These are phyloP conservation scores for Phytophthora litchii DNA, from an alignment of 352 stramenopile genomes.

Conservation along the genomic window DNA sequence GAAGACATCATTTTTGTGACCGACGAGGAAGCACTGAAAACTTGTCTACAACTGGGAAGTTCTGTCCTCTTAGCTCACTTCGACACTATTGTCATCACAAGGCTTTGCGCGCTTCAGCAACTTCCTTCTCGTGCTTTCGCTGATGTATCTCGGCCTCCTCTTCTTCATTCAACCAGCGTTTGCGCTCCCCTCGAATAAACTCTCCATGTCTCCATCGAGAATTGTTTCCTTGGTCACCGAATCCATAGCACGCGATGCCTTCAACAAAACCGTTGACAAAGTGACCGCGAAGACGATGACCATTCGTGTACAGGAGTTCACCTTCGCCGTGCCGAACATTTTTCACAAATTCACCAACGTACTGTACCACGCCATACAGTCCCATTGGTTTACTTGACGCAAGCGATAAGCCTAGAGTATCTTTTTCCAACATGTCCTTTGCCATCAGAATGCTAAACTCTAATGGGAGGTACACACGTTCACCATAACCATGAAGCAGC, in stretches of 20 bases:
- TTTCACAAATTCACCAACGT: slow-evolving; percentile 53
- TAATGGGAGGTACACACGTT: slow-evolving; percentile 60
- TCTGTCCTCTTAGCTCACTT: no score
- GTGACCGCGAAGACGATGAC: slow-evolving; percentile 45
- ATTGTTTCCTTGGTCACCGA: slow-evolving; percentile 34
- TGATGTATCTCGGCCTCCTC: slow-evolving; percentile 41
- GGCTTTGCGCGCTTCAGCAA: slow-evolving; percentile 7
- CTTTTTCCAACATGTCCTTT: slow-evolving; percentile 36
- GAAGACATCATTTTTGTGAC: no score
- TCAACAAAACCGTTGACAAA: slow-evolving; percentile 57
- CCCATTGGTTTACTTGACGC: slow-evolving; percentile 19
- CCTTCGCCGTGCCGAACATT: slow-evolving; percentile 59
- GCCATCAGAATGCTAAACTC: slow-evolving; percentile 44
- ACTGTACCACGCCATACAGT: slow-evolving; percentile 63
- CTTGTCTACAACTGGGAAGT: no score
- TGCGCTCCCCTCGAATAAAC: slow-evolving; percentile 43
- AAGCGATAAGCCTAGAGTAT: slow-evolving; percentile 9
- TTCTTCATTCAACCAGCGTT: slow-evolving; percentile 54
- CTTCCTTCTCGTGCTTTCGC: slow-evolving; percentile 14
- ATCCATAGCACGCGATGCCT: slow-evolving; percentile 50
- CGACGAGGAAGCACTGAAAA: no score
- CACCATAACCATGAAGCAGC: slow-evolving; percentile 50
- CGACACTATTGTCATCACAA: slow-evolving; percentile 21
- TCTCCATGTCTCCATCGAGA: slow-evolving; percentile 40
- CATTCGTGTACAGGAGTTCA: slow-evolving; percentile 61